Conservation (phyloP, 805 yeast genomes). For the Kregervanrija pseudodelftensis region DNA sequence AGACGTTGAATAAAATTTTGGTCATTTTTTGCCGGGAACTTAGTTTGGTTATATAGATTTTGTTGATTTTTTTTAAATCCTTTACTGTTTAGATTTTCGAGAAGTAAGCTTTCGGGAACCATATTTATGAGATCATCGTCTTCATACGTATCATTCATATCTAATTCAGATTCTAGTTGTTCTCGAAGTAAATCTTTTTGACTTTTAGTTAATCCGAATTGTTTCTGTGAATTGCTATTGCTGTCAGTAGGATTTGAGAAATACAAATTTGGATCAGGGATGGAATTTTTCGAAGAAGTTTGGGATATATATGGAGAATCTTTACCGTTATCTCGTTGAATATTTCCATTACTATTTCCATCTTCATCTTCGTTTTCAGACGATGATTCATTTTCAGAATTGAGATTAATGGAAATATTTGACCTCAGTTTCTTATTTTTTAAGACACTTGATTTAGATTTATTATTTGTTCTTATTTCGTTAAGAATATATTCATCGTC, state of each 20-base stretch:
- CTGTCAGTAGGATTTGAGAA: neutral
- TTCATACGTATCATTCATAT: constrained; percentile 19
- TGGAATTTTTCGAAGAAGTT: too few species aligned
- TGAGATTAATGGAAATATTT: constrained; percentile 17
- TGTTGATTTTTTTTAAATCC: neutral
- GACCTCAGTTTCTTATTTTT: constrained; percentile 15
- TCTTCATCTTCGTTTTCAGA: constrained; percentile 3
- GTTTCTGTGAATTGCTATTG: neutral
- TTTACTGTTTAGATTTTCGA: neutral
- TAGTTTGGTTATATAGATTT: neutral
- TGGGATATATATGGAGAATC: neutral
- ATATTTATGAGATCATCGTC: constrained; percentile 15
- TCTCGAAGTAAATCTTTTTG: constrained; percentile 9
- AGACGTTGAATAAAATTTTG: neutral
- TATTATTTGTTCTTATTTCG: neutral
- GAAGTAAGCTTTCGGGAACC: constrained; percentile 3
- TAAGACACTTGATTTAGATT: neutral
- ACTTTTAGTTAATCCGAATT: neutral
- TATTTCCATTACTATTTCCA: neutral
- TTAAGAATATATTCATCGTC: constrained; percentile 1
- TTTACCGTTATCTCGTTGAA: neutral
- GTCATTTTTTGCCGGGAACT: constrained; percentile 1
- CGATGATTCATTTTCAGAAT: constrained; percentile 21
- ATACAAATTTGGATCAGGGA: too few species aligned
- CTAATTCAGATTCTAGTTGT: constrained; percentile 17